These are phyloP conservation scores for Fraxinus excelsior DNA, from an alignment of 257 asterid species.

Conservation along the genomic window DNA sequence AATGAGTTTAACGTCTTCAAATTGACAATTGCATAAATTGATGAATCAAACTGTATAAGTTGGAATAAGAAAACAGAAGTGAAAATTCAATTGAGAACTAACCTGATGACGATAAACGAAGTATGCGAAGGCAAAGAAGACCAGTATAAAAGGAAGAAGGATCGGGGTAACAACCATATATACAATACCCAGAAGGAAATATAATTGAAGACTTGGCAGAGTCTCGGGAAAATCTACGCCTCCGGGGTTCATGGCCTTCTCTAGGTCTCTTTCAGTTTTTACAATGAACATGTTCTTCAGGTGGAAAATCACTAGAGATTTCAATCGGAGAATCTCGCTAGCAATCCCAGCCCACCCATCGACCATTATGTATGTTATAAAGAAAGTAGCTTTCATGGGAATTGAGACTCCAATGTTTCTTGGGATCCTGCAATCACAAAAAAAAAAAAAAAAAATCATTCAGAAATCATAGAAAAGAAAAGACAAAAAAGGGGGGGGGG, in stretches of 20 bases:
- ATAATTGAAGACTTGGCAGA: conserved; percentile 82
- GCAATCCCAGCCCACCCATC: conserved; percentile 99
- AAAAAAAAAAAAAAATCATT: neutral
- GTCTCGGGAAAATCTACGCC: conserved; percentile 79
- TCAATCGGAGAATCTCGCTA: conserved; percentile 79
- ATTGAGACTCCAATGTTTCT: conserved; percentile 93
- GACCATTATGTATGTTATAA: conserved; percentile 86
- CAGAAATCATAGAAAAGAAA: neutral
- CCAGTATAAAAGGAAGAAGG: conserved; percentile 86
- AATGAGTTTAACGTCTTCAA: neutral
- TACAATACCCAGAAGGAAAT: conserved; percentile 87
- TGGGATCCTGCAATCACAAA: conserved; percentile 65
- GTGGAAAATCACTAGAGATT: conserved; percentile 74
- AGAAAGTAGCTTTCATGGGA: conserved; percentile 99
- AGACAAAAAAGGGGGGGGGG: no score
- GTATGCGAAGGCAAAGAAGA: conserved; percentile 92
- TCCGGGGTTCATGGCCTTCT: conserved; percentile 84
- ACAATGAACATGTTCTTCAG: conserved; percentile 84
- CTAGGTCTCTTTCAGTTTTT: conserved; percentile 87
- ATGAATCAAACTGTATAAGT: neutral
- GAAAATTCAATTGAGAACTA: conserved; percentile 15
- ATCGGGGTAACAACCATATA: conserved; percentile 91
- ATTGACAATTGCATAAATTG: neutral
- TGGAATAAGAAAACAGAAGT: neutral
- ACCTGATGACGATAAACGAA: conserved; percentile 98